These are phyloP conservation scores for Pholiota molesta DNA, from an alignment of 768 basidiomycete species.

Conservation along the genomic window DNA sequence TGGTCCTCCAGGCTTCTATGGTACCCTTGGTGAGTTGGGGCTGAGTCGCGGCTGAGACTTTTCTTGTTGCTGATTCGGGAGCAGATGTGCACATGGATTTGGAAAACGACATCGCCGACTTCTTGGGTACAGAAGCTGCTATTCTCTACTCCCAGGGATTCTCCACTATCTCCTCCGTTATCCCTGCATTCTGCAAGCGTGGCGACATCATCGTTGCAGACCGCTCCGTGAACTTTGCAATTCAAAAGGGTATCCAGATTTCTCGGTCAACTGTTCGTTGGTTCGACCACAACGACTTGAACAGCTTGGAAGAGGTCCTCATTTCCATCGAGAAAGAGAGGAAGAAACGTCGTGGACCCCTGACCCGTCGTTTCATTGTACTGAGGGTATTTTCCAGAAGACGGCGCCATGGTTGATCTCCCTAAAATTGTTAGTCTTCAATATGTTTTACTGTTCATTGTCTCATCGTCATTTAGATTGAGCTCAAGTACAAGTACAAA, in stretches of 20 bases:
- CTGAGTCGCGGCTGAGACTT: background rate
- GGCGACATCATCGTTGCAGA: conserved; percentile 99
- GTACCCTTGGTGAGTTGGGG: conserved; percentile 76
- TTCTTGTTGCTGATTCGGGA: background rate
- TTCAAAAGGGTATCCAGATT: conserved; percentile 95
- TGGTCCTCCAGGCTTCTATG: conserved; percentile 97
- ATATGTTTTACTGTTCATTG: background rate
- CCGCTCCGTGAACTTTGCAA: conserved; percentile 92
- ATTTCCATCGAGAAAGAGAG: conserved; percentile 85
- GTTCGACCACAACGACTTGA: conserved; percentile 96
- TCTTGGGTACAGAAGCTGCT: conserved; percentile 84
- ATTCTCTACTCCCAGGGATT: conserved; percentile 97
- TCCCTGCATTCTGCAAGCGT: conserved; percentile 96
- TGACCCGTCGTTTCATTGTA: conserved; percentile 92
- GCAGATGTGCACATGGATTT: conserved; percentile 90
- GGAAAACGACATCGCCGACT: conserved; percentile 88
- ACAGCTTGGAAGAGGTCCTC: conserved; percentile 87
- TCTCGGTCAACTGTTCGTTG: conserved; percentile 90
- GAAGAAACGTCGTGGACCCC: conserved; percentile 76
- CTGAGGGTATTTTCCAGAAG: conserved; percentile 97
- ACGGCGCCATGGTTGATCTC: conserved; percentile 90
- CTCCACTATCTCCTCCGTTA: conserved; percentile 89
- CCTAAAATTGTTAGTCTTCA: conserved; percentile 79
- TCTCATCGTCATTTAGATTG: conserved; percentile 58
- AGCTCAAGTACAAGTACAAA: conserved; percentile 94